These are phyloP conservation scores for Xylariaceae sp. DNA, from an alignment of 2,329 filamentous ascomycete genomes.

Conservation along the genomic window DNA sequence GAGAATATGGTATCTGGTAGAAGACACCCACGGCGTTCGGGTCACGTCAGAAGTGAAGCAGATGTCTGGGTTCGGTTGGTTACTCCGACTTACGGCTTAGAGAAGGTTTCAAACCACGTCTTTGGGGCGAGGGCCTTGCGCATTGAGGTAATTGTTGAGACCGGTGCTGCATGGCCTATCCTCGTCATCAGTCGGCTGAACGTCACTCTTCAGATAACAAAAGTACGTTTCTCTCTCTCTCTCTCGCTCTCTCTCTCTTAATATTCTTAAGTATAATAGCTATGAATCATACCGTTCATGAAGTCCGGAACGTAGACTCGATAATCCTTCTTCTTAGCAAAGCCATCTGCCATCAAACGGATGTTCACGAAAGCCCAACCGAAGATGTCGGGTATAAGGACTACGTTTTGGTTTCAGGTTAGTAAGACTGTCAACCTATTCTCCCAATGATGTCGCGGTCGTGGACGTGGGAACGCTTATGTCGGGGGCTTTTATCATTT, in stretches of 20 bases:
- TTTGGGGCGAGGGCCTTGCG: conserved; percentile 22
- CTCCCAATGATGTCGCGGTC: too few species aligned
- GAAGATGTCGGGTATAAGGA: conserved; percentile 51
- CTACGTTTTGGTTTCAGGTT: conserved; percentile 17
- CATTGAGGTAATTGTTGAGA: conserved; percentile 30
- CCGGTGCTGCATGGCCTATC: conserved; percentile 25
- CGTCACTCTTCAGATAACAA: too few species aligned
- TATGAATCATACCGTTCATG: conserved; percentile 37
- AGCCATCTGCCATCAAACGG: conserved; percentile 47
- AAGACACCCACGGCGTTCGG: neutral
- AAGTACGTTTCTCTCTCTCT: neutral
- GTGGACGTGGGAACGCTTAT: too few species aligned
- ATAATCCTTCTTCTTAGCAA: conserved; percentile 46
- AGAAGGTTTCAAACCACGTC: conserved; percentile 21
- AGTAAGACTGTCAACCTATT: neutral
- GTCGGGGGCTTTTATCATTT: neutral
- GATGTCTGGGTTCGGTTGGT: neutral
- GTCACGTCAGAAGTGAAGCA: neutral
- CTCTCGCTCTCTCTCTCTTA: neutral
- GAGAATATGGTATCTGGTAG: conserved; percentile 19
- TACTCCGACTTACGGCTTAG: conserved; percentile 28
- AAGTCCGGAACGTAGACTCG: conserved; percentile 53
- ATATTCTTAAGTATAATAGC: neutral
- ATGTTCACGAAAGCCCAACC: conserved; percentile 51
- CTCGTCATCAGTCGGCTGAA: neutral